Conservation (phyloP, 2,329 filamentous ascomycete genomes). For the Chaetomium strumarium region DNA sequence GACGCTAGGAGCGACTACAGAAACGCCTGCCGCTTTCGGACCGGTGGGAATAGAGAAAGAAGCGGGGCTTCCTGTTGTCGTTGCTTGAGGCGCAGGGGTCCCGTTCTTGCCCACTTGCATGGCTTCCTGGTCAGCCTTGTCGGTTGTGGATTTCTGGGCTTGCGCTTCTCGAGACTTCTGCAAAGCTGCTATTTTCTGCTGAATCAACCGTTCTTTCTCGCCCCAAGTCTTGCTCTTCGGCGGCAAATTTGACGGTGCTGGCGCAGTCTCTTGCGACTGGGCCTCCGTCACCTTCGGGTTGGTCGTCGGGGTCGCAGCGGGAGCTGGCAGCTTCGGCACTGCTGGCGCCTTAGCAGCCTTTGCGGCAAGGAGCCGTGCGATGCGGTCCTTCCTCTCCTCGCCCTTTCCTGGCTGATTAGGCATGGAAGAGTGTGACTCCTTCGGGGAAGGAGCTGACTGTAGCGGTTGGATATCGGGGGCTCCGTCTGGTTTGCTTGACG, state of each 20-base stretch:
- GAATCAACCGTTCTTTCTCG: slow-evolving; percentile 66
- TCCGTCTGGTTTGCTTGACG: not conserved
- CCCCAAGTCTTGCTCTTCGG: slow-evolving; percentile 46
- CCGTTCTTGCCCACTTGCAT: slow-evolving; percentile 12
- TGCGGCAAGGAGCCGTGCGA: slow-evolving; percentile 68
- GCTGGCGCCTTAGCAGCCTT: slow-evolving; percentile 52
- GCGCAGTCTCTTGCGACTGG: slow-evolving; percentile 4
- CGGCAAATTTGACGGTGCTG: not conserved
- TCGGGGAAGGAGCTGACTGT: not conserved
- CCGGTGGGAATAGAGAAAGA: slow-evolving; percentile 3
- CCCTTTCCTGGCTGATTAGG: slow-evolving; percentile 33
- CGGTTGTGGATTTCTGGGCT: slow-evolving; percentile 31
- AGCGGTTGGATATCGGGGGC: slow-evolving; percentile 3
- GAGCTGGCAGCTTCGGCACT: slow-evolving; percentile 16
- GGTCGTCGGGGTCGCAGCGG: not conserved
- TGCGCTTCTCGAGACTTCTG: slow-evolving; percentile 50
- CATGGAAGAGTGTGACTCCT: slow-evolving; percentile 5
- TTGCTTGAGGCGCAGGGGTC: not conserved
- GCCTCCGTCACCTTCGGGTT: slow-evolving; percentile 13
- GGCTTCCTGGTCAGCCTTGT: slow-evolving; percentile 10
- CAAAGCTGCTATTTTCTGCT: slow-evolving; percentile 72
- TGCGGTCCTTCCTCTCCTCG: slow-evolving; percentile 67
- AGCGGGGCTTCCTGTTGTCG: not conserved
- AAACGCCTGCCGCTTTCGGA: not conserved
- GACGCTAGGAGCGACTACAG: not conserved